Evolutionary conservation across 495 filamentous ascomycete species (phyloP).

Genomic region (Clavariopsis aquatica): DNA sequence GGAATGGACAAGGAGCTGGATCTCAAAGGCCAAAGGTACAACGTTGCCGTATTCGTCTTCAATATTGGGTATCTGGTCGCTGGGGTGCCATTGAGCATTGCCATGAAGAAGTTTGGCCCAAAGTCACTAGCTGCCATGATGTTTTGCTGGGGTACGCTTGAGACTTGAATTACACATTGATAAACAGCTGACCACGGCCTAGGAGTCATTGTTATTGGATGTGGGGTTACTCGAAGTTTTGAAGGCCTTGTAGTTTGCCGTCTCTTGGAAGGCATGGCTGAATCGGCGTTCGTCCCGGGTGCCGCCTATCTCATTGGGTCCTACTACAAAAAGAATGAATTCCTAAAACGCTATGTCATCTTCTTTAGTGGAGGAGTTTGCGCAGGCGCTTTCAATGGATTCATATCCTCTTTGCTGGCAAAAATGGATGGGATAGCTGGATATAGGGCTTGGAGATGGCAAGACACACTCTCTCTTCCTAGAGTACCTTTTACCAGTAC

Average conservation of each 20-base stretch:
- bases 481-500: too few relatives aligned
- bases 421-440: constrained; percentile 67
- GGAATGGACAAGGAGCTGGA: constrained; percentile 62
- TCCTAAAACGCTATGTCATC: constrained; percentile 56
- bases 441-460: constrained; percentile 66
- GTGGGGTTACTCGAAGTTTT: constrained; percentile 26
- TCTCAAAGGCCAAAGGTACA: constrained; percentile 66
- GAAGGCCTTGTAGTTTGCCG: constrained; percentile 26
- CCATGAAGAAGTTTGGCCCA: constrained; percentile 62
- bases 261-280: constrained; percentile 30
- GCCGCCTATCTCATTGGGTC: constrained; percentile 34
- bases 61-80: constrained; percentile 68
- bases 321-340: constrained; percentile 36
- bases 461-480: too few relatives aligned
- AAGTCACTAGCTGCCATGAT: constrained; percentile 69
- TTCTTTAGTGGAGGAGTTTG: constrained; percentile 68
- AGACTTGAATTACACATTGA: too few relatives aligned
- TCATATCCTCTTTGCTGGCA: constrained; percentile 65
- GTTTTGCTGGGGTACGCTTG: constrained; percentile 15
- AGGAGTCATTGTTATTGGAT: constrained; percentile 30
- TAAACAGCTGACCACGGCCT: too few relatives aligned
- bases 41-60: constrained; percentile 55
- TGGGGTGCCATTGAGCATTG: constrained; percentile 67
- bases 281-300: constrained; percentile 31
- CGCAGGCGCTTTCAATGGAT: constrained; percentile 67